These are phyloP conservation scores for Microthyrium microscopicum DNA, from an alignment of 2,329 filamentous ascomycete species.

Conservation along the genomic window DNA sequence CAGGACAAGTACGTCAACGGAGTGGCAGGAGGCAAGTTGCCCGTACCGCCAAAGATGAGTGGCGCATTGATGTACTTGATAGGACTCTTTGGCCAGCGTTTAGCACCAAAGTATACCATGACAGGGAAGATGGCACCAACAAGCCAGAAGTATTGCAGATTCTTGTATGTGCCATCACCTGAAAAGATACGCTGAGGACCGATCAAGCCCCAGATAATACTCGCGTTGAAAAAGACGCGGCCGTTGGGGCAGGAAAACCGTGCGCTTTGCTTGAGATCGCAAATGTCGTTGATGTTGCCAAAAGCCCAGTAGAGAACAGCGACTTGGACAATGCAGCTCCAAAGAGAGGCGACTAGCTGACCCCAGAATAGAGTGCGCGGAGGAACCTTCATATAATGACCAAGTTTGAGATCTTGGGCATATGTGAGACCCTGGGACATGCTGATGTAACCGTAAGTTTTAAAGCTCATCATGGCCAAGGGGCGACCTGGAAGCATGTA, in stretches of 20 bases:
- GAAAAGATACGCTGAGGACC: conserved; percentile 48
- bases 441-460: conserved; percentile 30
- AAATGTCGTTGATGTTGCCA: conserved; percentile 45
- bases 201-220: conserved; percentile 53
- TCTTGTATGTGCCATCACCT: conserved; percentile 41
- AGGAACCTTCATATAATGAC: conserved; percentile 38
- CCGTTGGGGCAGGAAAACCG: conserved; percentile 43
- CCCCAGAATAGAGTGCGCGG: conserved; percentile 50
- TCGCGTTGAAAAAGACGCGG: conserved; percentile 46
- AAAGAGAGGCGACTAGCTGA: conserved; percentile 48
- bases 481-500: conserved; percentile 32
- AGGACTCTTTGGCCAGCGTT: conserved; percentile 43
- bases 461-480: conserved; percentile 35
- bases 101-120: conserved; percentile 40
- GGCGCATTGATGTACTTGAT: conserved; percentile 50
- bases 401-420: conserved; percentile 34
- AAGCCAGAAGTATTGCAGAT: conserved; percentile 55
- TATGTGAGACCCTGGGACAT: conserved; percentile 31
- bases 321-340: conserved; percentile 51
- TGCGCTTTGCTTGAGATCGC: conserved; percentile 39
- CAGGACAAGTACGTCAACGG: conserved; percentile 56
- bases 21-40: conserved; percentile 39
- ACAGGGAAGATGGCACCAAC: conserved; percentile 46
- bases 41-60: conserved; percentile 49
- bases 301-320: conserved; percentile 42